A percentile compares a stretch with the other conserved stretches of the same genome.
These are phyloP conservation scores for Phytophthora hybrid DNA, from an alignment of 352 stramenopile genomes.

Conservation along the genomic window DNA sequence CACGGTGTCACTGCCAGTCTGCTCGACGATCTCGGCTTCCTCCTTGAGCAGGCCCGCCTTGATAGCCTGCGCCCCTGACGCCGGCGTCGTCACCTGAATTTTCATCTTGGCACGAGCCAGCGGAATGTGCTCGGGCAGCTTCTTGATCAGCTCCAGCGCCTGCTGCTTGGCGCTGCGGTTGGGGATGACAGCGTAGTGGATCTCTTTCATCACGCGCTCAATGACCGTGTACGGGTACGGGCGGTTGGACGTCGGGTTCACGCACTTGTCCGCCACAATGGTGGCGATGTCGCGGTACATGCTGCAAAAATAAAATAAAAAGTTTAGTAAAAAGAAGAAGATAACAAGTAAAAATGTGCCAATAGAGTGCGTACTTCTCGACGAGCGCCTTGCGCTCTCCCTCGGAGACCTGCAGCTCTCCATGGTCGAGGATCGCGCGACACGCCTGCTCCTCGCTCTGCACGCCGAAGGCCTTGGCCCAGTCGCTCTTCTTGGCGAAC, in stretches of 20 bases:
- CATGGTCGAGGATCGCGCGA: slow-evolving; percentile 95
- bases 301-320: slow-evolving; percentile 46
- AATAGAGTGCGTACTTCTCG: slow-evolving; percentile 71
- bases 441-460: slow-evolving; percentile 93
- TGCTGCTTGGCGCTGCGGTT: slow-evolving; percentile 97
- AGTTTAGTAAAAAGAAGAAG: slow-evolving; percentile 15
- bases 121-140: slow-evolving; percentile 92
- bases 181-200: slow-evolving; percentile 95
- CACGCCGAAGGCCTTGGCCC: slow-evolving; percentile 94
- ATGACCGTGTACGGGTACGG: slow-evolving; percentile 98
- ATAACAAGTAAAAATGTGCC: not conserved
- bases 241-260: slow-evolving; percentile 95
- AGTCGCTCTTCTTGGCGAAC: slow-evolving; percentile 95
- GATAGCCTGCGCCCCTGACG: slow-evolving; percentile 56
- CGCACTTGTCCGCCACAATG: slow-evolving; percentile 97
- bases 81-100: slow-evolving; percentile 82
- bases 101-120: slow-evolving; percentile 98
- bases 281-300: slow-evolving; percentile 96
- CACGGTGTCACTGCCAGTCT: slow-evolving; percentile 61
- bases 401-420: slow-evolving; percentile 97
- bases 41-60: slow-evolving; percentile 71
- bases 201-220: slow-evolving; percentile 96
- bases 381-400: slow-evolving; percentile 94
- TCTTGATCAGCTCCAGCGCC: slow-evolving; percentile 97
- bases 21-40: slow-evolving; percentile 71